These are phyloP conservation scores for Aegilops speltoides DNA, from an alignment of 176 grass and related monocot species.

Conservation along the genomic window DNA sequence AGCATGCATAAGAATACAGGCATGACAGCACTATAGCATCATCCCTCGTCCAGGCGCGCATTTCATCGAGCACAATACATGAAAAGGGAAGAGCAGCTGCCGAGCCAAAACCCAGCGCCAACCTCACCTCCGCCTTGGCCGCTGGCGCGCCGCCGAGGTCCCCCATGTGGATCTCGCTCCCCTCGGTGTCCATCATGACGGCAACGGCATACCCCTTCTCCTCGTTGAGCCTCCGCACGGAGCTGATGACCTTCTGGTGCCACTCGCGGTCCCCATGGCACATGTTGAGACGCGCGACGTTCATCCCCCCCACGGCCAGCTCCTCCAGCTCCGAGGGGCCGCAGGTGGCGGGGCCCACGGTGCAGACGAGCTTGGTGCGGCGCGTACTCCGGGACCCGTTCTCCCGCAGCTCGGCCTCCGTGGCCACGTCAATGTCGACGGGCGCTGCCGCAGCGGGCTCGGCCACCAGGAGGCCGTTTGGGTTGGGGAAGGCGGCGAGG, in stretches of 20 bases:
- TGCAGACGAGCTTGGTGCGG: slow-evolving; percentile 97
- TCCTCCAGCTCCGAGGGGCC: slow-evolving; percentile 75
- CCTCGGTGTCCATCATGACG: slow-evolving; percentile 99
- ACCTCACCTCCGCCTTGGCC: slow-evolving; percentile 80
- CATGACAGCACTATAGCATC: neutral
- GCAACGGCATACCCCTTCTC: slow-evolving; percentile 89
- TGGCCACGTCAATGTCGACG: slow-evolving; percentile 62
- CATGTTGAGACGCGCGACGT: slow-evolving; percentile 91
- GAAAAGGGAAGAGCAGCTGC: neutral
- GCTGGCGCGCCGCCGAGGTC: slow-evolving; percentile 82
- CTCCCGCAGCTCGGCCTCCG: slow-evolving; percentile 86
- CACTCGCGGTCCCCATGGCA: slow-evolving; percentile 86
- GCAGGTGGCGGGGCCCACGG: slow-evolving; percentile 81
- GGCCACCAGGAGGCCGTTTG: slow-evolving; percentile 31
- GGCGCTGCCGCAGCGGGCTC: slow-evolving; percentile 6
- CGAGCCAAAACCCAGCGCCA: neutral
- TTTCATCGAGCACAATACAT: neutral
- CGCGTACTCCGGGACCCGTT: slow-evolving; percentile 95
- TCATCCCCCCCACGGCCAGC: slow-evolving; percentile 93
- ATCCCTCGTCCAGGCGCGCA: neutral
- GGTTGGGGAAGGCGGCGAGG: slow-evolving; percentile 41
- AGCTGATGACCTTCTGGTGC: slow-evolving; percentile 72
- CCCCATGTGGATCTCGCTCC: slow-evolving; percentile 97
- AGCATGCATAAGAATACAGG: neutral
- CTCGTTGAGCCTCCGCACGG: slow-evolving; percentile 82